Base-by-base conservation (phyloP, 2,329 filamentous ascomycete genomes). In the Penicillium sclerotigenum region DNA sequence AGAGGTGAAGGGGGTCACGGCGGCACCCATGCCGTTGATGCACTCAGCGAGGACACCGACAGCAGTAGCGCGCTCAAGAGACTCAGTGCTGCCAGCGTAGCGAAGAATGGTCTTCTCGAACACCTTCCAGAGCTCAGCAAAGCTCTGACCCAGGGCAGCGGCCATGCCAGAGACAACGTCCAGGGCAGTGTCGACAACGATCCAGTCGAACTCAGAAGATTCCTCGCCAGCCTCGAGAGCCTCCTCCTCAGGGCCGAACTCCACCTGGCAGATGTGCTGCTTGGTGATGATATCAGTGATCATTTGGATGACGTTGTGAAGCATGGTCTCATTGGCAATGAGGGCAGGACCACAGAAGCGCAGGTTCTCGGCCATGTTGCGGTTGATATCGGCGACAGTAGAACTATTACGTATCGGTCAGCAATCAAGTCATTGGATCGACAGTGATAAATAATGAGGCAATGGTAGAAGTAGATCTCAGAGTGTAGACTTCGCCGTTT, bases 201-300 rank as follows among this genome's bases (percentile, higher is more conserved):
- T 84, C 94, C 94, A 97, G 79, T 97, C 94, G 69, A 96, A 96
- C 78, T 99, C 94, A 2, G 93, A 96, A 29, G 88, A 89, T 71
- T 91, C 93, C 47, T 85, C 80, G 54, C 89, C 85, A 10, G 86
- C 80, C n/a, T 87, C 86, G 54, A 85, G 82, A 59, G 88, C 84
- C 65, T 93, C 91, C 54, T 90, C 88, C 59, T 90, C 87, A 58
- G 89, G 88, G 43, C 88, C 90, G 22, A 95, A 84, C 70, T 97
- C 93, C 69, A 93, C 85, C 77, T 99, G 94, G 80, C 91, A 97
- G 54, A 90, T 87, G 77, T 99, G 94, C 60, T 89, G 87, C 76
- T 93, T 92, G 60, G 88, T 93, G 69, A 97, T 88, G 70, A 97
- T 87, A 47, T 88, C 81, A 58, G 86, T 82, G 54, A 97, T 77